A percentile compares a stretch with the other conserved stretches of the same genome.
Conservation (phyloP, 129 eudicot species). For the Sambucus nigra region DNA sequence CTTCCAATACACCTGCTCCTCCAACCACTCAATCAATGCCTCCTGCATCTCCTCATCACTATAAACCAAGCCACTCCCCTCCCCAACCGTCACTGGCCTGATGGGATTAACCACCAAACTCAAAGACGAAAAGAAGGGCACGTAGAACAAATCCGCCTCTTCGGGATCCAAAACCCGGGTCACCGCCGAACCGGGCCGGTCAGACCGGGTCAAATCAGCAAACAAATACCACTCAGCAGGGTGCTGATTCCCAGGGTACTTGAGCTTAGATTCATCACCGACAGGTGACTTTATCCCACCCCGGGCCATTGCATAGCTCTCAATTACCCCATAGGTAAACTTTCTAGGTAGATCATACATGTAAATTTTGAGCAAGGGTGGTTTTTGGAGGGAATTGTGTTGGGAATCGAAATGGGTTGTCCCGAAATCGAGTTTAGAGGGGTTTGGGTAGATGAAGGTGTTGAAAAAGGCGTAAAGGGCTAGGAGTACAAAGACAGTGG, state of each 20-base stretch:
- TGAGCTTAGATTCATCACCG: conserved; percentile 23
- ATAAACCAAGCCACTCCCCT: conserved; percentile 16
- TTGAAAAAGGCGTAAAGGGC: conserved; percentile 38
- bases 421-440: conserved; percentile 3
- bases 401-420: conserved; percentile 8
- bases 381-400: not conserved
- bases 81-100: conserved; percentile 18
- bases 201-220: conserved; percentile 42
- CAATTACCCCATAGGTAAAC: conserved; percentile 83
- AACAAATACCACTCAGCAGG: conserved; percentile 94
- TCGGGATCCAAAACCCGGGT: conserved; percentile 63
- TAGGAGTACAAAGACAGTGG: conserved; percentile 27
- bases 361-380: conserved; percentile 34
- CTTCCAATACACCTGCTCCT: conserved; percentile 72
- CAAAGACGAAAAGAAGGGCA: conserved; percentile 79
- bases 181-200: conserved; percentile 37
- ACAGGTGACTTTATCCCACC: conserved; percentile 18
- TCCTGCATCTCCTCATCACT: conserved; percentile 80
- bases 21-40: conserved; percentile 71
- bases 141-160: conserved; percentile 72
- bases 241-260: conserved; percentile 97
- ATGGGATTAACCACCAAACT: conserved; percentile 77
- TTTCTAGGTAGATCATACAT: conserved; percentile 81
- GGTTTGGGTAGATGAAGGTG: conserved; percentile 23
- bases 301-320: conserved; percentile 65